These are phyloP conservation scores for Podospora australis DNA, from an alignment of 495 filamentous ascomycete species.

Conservation along the genomic window DNA sequence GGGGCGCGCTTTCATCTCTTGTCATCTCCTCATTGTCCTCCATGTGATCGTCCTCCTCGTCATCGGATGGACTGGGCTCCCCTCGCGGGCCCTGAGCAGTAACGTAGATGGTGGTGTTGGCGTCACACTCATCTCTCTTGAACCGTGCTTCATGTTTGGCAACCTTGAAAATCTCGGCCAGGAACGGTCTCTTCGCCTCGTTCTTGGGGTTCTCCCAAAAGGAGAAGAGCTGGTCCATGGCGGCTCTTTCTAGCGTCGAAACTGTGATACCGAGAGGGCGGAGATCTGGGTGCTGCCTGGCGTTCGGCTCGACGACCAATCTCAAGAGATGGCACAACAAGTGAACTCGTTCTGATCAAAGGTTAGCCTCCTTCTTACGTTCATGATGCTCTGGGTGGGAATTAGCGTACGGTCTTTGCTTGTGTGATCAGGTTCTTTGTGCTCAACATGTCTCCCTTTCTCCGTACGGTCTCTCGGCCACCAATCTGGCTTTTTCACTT, in stretches of 20 bases:
- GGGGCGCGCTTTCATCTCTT: neutral
- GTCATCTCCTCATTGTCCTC: neutral
- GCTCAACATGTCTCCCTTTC: conserved; percentile 40
- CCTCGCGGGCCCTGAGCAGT: conserved; percentile 31
- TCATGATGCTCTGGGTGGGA: neutral
- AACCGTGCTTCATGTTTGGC: conserved; percentile 58
- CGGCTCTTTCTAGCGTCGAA: conserved; percentile 39
- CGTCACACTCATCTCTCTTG: conserved; percentile 51
- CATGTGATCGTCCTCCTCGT: conserved; percentile 27
- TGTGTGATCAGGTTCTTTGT: conserved; percentile 83
- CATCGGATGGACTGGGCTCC: conserved; percentile 23
- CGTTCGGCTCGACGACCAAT: conserved; percentile 42
- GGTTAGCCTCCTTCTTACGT: neutral
- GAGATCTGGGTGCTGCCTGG: conserved; percentile 33
- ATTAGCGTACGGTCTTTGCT: conserved; percentile 57
- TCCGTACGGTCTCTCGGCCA: conserved; percentile 62
- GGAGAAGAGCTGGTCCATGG: conserved; percentile 41
- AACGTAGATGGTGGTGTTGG: conserved; percentile 33
- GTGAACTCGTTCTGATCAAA: conserved; percentile 48
- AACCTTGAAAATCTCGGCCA: conserved; percentile 64
- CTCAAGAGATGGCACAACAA: conserved; percentile 59
- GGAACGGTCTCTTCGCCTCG: conserved; percentile 31
- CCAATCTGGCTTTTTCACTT: conserved; percentile 66
- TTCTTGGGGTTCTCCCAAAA: conserved; percentile 38
- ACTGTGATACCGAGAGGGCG: conserved; percentile 35